Conservation (phyloP, 192 early-diverging fungal genomes). For the Piromyces finnis region DNA sequence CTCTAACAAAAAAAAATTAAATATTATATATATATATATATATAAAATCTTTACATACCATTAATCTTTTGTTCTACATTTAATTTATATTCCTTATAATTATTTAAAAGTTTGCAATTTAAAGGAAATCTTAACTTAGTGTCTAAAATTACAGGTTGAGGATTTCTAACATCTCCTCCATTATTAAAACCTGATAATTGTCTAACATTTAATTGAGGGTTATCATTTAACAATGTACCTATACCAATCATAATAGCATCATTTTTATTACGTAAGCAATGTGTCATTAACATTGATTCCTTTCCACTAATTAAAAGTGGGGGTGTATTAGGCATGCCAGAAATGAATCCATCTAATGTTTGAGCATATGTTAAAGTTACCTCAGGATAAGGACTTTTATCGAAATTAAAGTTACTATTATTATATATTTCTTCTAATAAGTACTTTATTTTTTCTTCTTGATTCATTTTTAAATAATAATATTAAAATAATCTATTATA, state of each 20-base stretch:
- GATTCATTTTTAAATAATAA: no score
- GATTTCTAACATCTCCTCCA: constrained; percentile 13
- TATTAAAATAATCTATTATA: no score
- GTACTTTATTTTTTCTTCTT: not conserved
- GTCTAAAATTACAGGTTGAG: constrained; percentile 68
- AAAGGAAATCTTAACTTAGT: constrained; percentile 31
- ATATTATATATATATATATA: not conserved
- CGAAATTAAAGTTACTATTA: not conserved
- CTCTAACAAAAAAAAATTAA: not conserved
- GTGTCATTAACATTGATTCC: constrained; percentile 64
- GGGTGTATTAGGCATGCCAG: constrained; percentile 11
- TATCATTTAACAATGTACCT: constrained; percentile 59
- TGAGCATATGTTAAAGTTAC: constrained; percentile 82
- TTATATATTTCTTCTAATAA: not conserved
- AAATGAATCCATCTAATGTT: constrained; percentile 71
- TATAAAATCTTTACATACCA: not conserved
- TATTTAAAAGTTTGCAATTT: constrained; percentile 29
- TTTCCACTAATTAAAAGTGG: constrained; percentile 52
- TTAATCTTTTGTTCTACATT: constrained; percentile 2
- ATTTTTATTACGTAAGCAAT: constrained; percentile 48
- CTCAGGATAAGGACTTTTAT: not conserved
- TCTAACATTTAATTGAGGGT: constrained; percentile 50
- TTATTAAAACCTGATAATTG: not conserved
- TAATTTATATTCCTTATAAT: constrained; percentile 21
- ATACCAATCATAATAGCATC: constrained; percentile 77